phyloP scores from a whole-genome alignment of 805 yeast species.

The Candida sonorensis region DNA sequence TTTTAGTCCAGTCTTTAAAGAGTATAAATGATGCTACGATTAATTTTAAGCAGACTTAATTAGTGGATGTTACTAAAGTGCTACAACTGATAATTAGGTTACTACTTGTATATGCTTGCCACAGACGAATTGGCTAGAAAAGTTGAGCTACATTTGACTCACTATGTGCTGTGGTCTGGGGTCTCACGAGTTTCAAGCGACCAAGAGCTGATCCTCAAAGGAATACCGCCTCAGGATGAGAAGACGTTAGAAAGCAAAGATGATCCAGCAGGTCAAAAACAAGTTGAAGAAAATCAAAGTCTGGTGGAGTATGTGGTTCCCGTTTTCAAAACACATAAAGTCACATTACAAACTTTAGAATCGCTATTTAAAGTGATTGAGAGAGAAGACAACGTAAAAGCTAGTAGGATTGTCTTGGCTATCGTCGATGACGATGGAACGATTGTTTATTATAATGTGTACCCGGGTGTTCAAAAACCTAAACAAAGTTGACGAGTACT shows the following conservation, averaged over 20 bases:
- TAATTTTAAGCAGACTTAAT: too few species aligned
- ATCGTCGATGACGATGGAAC: conserved; percentile 62
- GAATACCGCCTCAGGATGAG: conserved; percentile 27
- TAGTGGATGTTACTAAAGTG: too few species aligned
- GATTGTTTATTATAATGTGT: conserved; percentile 59
- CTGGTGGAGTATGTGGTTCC: too few species aligned
- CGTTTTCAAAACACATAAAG: conserved; percentile 23
- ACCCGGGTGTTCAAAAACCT: conserved; percentile 63
- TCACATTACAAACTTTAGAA: conserved; percentile 35
- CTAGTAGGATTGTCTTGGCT: conserved; percentile 44
- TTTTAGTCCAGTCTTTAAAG: too few species aligned
- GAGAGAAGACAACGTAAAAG: conserved; percentile 18
- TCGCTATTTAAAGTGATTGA: conserved; percentile 30
- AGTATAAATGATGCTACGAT: too few species aligned
- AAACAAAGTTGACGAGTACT: conserved; percentile 21
- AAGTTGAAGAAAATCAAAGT: too few species aligned
- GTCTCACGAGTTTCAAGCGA: conserved; percentile 21
- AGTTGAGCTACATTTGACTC: conserved; percentile 36
- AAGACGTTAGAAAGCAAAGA: too few species aligned
- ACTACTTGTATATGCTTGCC: not conserved
- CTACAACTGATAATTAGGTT: not conserved
- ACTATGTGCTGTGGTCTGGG: conserved; percentile 38
- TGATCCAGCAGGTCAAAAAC: too few species aligned
- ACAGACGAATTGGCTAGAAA: conserved; percentile 23
- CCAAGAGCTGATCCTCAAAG: conserved; percentile 19